phyloP scores from a whole-genome alignment of 164 flowering plant species.

The Magnolia sinica region DNA sequence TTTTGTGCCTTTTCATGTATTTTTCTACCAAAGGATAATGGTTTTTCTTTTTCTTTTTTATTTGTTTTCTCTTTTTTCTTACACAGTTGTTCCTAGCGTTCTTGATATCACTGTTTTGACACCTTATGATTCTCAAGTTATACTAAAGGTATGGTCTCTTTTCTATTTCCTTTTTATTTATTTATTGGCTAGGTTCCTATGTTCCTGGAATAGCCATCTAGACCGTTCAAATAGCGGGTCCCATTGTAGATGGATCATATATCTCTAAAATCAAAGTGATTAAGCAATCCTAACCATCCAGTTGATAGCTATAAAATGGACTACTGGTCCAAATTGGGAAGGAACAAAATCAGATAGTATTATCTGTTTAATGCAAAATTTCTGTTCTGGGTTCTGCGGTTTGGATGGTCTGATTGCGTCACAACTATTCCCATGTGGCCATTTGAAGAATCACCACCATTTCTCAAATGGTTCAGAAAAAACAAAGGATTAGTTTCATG shows the following conservation, averaged over 20 bases:
- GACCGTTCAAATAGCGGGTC: too few relatives aligned
- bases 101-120: slow-evolving; percentile 75
- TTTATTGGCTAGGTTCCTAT: neutral
- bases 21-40: too few relatives aligned
- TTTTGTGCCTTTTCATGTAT: too few relatives aligned
- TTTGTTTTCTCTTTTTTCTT: neutral
- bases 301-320: neutral
- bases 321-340: neutral
- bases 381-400: neutral
- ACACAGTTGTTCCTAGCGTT: slow-evolving; percentile 68
- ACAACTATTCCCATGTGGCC: too few relatives aligned
- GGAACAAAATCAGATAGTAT: neutral
- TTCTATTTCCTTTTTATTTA: neutral
- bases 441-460: too few relatives aligned
- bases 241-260: too few relatives aligned
- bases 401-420: neutral
- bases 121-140: slow-evolving; percentile 70
- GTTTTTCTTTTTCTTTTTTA: neutral
- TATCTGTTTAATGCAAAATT: neutral
- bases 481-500: too few relatives aligned
- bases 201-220: neutral
- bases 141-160: slow-evolving; percentile 57
- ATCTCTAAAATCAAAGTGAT: too few relatives aligned
- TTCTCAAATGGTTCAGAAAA: too few relatives aligned
- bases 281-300: too few relatives aligned